A percentile compares a stretch with the other conserved stretches of the same genome.
These are phyloP conservation scores for Medicago ruthenica DNA, from an alignment of 306 rosid genomes.

Conservation along the genomic window DNA sequence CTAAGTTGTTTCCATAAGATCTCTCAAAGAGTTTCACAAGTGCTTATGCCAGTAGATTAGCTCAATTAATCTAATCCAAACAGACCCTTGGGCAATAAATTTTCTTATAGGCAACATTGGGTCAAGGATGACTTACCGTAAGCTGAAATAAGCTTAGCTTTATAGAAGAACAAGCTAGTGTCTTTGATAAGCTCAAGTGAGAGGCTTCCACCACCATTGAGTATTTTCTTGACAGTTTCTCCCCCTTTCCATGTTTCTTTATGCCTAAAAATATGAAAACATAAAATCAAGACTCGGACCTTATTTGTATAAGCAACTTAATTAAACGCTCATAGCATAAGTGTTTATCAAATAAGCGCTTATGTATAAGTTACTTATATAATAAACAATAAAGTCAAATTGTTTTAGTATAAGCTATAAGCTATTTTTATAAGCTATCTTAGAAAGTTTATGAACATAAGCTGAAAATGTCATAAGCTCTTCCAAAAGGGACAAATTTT, in stretches of 20 bases:
- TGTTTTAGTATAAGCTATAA: too few species aligned
- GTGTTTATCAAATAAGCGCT: neutral
- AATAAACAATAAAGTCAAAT: too few species aligned
- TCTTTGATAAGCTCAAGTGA: constrained; percentile 65
- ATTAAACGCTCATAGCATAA: too few species aligned
- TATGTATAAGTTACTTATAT: too few species aligned
- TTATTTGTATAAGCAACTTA: neutral
- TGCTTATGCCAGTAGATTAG: neutral
- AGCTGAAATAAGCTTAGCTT: constrained; percentile 90
- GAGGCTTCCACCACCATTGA: constrained; percentile 93
- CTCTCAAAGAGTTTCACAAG: neutral
- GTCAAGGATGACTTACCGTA: constrained; percentile 65
- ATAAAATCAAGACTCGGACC: constrained; percentile 20
- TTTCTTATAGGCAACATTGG: constrained; percentile 4
- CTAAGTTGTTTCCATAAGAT: neutral
- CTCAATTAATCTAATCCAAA: neutral
- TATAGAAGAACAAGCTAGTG: constrained; percentile 59
- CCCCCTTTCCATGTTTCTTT: constrained; percentile 59
- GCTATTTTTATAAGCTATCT: too few species aligned
- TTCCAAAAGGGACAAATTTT: neutral
- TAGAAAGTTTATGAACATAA: too few species aligned
- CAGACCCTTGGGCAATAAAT: neutral
- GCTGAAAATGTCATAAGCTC: too few species aligned
- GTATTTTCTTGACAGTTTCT: constrained; percentile 68
- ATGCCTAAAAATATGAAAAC: constrained; percentile 48